Conservation (phyloP, 345 rosid species). For the Cardamine resedifolia region DNA sequence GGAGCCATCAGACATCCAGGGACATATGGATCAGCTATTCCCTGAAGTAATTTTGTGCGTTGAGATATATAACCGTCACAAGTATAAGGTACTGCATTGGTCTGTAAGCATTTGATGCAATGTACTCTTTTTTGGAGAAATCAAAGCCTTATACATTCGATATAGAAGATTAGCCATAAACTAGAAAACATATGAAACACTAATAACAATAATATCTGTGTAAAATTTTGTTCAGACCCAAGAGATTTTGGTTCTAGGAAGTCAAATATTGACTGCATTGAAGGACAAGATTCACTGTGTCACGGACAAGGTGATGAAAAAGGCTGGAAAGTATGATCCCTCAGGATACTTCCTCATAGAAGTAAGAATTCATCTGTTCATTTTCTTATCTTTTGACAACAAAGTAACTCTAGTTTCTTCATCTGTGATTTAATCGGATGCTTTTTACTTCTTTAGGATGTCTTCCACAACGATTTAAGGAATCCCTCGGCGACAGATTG, state of each 20-base stretch:
- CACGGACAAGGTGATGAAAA: constrained; percentile 74
- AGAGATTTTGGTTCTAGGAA: constrained; percentile 81
- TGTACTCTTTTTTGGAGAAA: neutral
- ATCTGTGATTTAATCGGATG: constrained; percentile 7
- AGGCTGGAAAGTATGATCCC: constrained; percentile 63
- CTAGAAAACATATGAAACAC: neutral
- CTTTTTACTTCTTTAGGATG: constrained; percentile 47
- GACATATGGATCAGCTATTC: constrained; percentile 38
- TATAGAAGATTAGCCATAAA: neutral
- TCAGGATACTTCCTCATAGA: constrained; percentile 93
- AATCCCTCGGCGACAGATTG: constrained; percentile 58
- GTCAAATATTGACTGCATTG: constrained; percentile 64
- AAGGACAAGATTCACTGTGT: constrained; percentile 79
- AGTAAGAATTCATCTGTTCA: constrained; percentile 40
- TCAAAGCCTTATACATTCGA: neutral
- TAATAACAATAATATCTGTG: neutral
- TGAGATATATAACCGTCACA: constrained; percentile 60
- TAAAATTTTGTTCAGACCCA: constrained; percentile 51
- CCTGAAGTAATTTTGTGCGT: constrained; percentile 72
- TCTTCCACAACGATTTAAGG: constrained; percentile 79
- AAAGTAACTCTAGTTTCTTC: neutral
- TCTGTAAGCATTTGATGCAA: neutral
- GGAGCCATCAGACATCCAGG: constrained; percentile 47
- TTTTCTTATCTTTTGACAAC: neutral
- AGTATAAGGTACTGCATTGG: constrained; percentile 51